Conservation (phyloP, 225 moss, liverwort and hornwort genomes). For the Anthoceros angustus region DNA sequence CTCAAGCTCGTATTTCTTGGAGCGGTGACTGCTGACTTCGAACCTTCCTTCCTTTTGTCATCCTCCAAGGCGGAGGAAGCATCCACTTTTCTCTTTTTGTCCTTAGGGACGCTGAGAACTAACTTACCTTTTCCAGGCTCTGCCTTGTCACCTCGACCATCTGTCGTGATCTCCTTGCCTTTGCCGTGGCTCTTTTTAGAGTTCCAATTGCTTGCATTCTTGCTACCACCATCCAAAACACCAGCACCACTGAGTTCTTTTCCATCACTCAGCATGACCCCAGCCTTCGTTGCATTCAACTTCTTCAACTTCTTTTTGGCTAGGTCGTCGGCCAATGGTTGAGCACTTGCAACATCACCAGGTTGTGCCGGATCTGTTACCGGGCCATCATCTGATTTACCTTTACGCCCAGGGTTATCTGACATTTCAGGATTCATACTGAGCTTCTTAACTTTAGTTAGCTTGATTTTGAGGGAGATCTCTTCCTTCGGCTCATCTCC, state of each 20-base stretch:
- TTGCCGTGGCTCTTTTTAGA: background rate
- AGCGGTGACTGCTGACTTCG: background rate
- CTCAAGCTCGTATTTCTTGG: background rate
- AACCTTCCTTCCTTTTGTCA: background rate
- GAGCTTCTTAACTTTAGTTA: background rate
- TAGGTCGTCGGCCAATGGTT: background rate
- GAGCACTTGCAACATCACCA: background rate
- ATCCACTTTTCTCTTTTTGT: background rate
- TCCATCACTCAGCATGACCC: background rate
- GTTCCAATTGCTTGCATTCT: no score
- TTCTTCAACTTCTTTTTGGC: background rate
- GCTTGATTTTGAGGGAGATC: background rate
- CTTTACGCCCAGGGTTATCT: background rate
- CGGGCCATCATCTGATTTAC: background rate
- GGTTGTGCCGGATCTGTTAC: background rate
- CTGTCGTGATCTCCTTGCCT: background rate
- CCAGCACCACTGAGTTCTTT: no score
- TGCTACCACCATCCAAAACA: no score
- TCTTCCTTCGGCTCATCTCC: background rate
- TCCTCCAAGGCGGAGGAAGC: background rate
- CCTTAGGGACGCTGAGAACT: background rate
- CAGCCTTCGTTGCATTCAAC: slow-evolving; percentile 3
- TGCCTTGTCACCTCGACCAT: background rate
- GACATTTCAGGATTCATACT: background rate
- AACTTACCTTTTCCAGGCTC: background rate